Percentiles rank a stretch among this genome's conserved stretches.
These are phyloP conservation scores for Fraxinus dipetala DNA, from an alignment of 305 asterid genomes.

Conservation along the genomic window DNA sequence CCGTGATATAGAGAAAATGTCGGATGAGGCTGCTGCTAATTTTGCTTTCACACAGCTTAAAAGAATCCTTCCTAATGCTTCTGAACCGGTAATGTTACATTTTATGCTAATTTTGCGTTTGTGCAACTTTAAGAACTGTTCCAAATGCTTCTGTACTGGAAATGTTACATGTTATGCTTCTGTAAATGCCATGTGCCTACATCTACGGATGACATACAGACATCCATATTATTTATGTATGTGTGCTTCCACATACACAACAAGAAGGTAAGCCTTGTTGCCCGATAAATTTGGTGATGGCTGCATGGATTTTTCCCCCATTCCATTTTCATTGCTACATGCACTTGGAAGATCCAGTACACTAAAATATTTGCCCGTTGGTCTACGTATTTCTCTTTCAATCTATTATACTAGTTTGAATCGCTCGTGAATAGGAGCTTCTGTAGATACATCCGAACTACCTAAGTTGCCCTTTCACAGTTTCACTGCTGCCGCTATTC, in stretches of 20 bases:
- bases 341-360: background rate
- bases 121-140: background rate
- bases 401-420: background rate
- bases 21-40: constrained; percentile 85
- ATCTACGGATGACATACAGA: background rate
- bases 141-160: background rate
- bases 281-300: background rate
- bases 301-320: background rate
- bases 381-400: background rate
- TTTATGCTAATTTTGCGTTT: background rate
- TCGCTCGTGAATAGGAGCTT: background rate
- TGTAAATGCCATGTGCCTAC: background rate
- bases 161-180: background rate
- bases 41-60: constrained; percentile 77
- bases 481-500: background rate
- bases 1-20: constrained; percentile 80
- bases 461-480: background rate
- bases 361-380: background rate
- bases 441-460: background rate
- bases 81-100: constrained; percentile 61
- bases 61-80: constrained; percentile 84
- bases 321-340: background rate
- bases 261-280: background rate
- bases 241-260: background rate
- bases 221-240: background rate